Evolutionary conservation across 371 early-diverging fungal genomes (phyloP), one percentile per base, ranked within the genome.

Genomic region (Choanephora cucurbitarum): DNA sequence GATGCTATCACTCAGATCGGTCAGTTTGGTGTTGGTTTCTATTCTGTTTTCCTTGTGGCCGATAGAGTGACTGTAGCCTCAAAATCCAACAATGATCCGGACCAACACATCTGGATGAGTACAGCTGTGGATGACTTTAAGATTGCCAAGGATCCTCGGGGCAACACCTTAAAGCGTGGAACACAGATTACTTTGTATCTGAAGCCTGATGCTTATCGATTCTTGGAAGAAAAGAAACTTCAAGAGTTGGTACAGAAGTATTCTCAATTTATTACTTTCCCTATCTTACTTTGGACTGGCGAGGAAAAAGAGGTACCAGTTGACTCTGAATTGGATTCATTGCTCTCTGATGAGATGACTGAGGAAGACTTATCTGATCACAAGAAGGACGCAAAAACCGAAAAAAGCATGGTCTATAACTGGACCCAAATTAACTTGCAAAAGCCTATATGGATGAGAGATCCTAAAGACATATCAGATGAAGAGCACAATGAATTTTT

Each of bases 1-100:
- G 88, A 86, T 51, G 85, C 67, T 33, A 75, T 81, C 55, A 80
- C 81, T 48, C 71, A 94, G 66, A 97, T 97, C 67, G 99, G 99
- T 44, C 98, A 98, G 79, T 99, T 99, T 75, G 99, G 99, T 83
- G 94, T 97, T 32, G 99, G 99, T 19, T 97, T 97, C 74, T 99
- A 99, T 79, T 94, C 86, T 19, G 88, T 89, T 44, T 94, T 91
- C 66, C 69, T 97, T 64, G 95, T 98, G 3, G 96, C 97, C n/a
- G 96, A 97, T 73, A 82, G 85, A 64, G 98, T 99, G n/a, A 86
- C 89, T 3, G 96, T 99, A 13, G 88, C 93, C 13, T 85, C 89
- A 57, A 98, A 97, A 79, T 80, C 91, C 69, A 87, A 87, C 59
- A 88, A 91, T 51, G 90, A 87, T 33, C 66, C 64, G 10, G 82